Base-by-base conservation (phyloP, 768 basidiomycete genomes). In the Piloderma croceum region DNA sequence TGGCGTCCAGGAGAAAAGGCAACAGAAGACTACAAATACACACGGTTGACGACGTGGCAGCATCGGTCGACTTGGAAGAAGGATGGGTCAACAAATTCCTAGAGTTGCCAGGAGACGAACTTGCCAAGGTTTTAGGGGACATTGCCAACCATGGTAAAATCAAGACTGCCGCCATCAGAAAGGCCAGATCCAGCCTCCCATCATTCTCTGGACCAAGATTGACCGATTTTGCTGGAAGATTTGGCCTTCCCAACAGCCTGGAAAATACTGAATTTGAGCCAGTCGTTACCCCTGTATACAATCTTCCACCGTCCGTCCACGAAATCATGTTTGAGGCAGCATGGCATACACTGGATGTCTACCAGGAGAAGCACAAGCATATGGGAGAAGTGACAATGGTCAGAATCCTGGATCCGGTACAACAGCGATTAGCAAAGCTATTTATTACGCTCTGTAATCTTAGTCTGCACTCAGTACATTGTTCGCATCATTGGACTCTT, bases 271-370 rank as follows among this genome's bases (percentile, higher is more conserved):
- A 19, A 46, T 41, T 49, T 21, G 38, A 39, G 36, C 21, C 9
- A 29, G 31, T 44, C 45, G 36, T 24, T 24, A 49, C 50, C 24
- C 50, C 47, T 36, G 27, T 32, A 34, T 51, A 49, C 36, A 31
- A 24, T 22, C 50, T 51, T 24, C 50, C 50, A 35, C 33, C 47
- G 34, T 44, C 47, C 31, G 31, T 46, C 29, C n/a, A n/a, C n/a
- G n/a, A n/a, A n/a, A n/a, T n/a, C n/a, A n/a, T n/a, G n/a, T n/a
- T n/a, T n/a, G n/a, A n/a, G n/a, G n/a, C n/a, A n/a, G n/a, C n/a
- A n/a, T n/a, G n/a, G n/a, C n/a, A n/a, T n/a, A n/a, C n/a, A 24
- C 48, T 45, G 32, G 47, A 51, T 39, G 50, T 51, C 24, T 51
- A 48, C 40, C 44, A 36, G 39, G 50, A 48, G 47, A 22, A 36